A percentile compares a stretch with the other conserved stretches of the same genome.
Conservation (phyloP, 1,284 basidiomycete species). For the Moesziomyces sp. region DNA sequence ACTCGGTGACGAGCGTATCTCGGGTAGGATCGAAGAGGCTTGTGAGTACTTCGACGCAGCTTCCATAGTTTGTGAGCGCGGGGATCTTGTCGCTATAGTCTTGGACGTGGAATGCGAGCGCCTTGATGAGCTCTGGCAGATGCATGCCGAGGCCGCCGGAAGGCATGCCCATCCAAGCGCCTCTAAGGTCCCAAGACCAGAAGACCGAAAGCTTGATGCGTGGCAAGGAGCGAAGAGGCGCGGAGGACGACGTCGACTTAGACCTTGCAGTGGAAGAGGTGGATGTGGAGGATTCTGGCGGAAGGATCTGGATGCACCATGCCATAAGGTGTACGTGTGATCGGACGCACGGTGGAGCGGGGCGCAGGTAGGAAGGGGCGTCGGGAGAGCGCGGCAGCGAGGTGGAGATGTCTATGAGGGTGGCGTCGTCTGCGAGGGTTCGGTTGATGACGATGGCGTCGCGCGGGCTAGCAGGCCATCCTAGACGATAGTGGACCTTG, state of each 20-base stretch:
- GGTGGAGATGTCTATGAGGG: slow-evolving; percentile 90
- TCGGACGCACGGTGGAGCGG: slow-evolving; percentile 92
- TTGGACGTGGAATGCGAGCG: slow-evolving; percentile 80
- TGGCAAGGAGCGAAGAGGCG: slow-evolving; percentile 16
- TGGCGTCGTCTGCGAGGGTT: slow-evolving; percentile 66
- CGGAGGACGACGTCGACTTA: slow-evolving; percentile 3
- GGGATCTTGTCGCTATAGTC: slow-evolving; percentile 81
- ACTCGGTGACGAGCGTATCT: slow-evolving; percentile 85
- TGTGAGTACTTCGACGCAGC: slow-evolving; percentile 81
- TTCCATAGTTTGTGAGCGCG: slow-evolving; percentile 80
- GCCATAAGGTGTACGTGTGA: slow-evolving; percentile 88
- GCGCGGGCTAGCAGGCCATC: slow-evolving; percentile 88
- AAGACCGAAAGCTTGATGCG: slow-evolving; percentile 79
- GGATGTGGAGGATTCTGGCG: slow-evolving; percentile 52
- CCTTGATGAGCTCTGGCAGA: slow-evolving; percentile 81
- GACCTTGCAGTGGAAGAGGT: slow-evolving; percentile 53
- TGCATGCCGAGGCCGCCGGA: slow-evolving; percentile 70
- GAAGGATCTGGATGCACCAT: slow-evolving; percentile 86
- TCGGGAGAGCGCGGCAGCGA: slow-evolving; percentile 92
- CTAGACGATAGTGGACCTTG: slow-evolving; percentile 89
- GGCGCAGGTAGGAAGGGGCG: slow-evolving; percentile 91
- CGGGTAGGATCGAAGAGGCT: slow-evolving; percentile 81
- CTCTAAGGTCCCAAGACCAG: slow-evolving; percentile 94
- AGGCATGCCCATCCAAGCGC: slow-evolving; percentile 75
- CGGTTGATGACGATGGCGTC: slow-evolving; percentile 53